Percentiles rank a stretch among this genome's conserved stretches.
Conservation (phyloP, 129 eudicot genomes). For the Oenanthe sinensis region DNA sequence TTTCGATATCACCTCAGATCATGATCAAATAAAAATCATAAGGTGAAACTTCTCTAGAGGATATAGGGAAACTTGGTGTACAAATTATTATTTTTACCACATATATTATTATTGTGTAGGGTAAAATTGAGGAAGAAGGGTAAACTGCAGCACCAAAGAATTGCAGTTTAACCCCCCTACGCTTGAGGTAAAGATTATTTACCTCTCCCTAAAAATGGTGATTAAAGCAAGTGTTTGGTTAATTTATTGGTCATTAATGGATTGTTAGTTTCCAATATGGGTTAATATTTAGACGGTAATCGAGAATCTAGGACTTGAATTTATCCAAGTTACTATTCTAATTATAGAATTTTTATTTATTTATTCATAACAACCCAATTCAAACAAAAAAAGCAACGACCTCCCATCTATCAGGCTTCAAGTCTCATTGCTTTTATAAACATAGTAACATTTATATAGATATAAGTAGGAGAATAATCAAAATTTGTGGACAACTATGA, state of each 20-base stretch:
- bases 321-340: not conserved
- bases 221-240: constrained; percentile 18
- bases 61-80: not conserved
- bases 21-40: not conserved
- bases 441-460: too few relatives aligned
- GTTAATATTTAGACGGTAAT: constrained; percentile 4
- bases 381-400: too few relatives aligned
- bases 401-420: too few relatives aligned
- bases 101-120: not conserved
- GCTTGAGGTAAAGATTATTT: not conserved
- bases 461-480: too few relatives aligned
- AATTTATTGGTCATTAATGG: constrained; percentile 21
- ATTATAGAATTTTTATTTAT: not conserved
- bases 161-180: not conserved
- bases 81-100: not conserved
- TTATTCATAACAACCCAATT: too few relatives aligned
- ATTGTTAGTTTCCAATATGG: constrained; percentile 13
- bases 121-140: not conserved
- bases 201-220: constrained; percentile 9
- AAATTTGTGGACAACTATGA: too few relatives aligned
- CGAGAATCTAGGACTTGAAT: constrained; percentile 14
- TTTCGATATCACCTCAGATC: not conserved
- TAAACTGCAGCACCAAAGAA: not conserved
- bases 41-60: not conserved
- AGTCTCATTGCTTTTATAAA: too few relatives aligned